Percentiles rank a stretch among this genome's conserved stretches.
phyloP scores from a whole-genome alignment of 225 moss, liverwort and hornwort species.

The Pleurozium schreberi region DNA sequence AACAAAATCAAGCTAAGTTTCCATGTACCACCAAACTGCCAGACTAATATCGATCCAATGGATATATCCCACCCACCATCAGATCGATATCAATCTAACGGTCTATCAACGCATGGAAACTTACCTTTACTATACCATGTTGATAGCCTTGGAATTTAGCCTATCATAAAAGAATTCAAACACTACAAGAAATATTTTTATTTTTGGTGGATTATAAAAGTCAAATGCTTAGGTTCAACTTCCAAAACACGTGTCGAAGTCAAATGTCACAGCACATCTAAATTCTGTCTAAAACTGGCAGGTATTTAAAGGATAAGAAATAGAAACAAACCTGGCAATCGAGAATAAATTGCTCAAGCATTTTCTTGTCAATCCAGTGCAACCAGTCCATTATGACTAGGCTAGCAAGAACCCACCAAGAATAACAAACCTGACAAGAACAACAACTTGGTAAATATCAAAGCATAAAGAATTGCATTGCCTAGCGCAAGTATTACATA shows the following conservation, averaged over 20 bases:
- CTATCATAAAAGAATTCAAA: background rate
- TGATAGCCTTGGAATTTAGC: background rate
- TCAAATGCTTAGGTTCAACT: background rate
- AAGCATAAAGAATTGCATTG: background rate
- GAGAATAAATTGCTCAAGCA: conserved; percentile 61
- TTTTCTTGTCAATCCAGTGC: conserved; percentile 82
- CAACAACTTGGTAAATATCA: background rate
- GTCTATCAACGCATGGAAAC: background rate
- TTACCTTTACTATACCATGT: background rate
- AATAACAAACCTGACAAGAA: conserved; percentile 70
- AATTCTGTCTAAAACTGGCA: background rate
- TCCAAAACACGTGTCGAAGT: background rate
- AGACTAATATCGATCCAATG: background rate
- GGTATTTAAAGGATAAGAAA: background rate
- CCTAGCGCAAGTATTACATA: background rate
- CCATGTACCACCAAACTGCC: background rate
- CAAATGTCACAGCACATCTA: background rate
- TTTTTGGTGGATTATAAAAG: background rate
- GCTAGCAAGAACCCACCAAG: conserved; percentile 94
- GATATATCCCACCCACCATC: background rate
- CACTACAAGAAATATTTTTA: background rate
- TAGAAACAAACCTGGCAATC: conserved; percentile 56
- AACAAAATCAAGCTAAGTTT: background rate
- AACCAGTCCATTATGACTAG: conserved; percentile 79
- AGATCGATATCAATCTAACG: background rate